These are phyloP conservation scores for Scutellaria baicalensis DNA, from an alignment of 257 asterid genomes.

Conservation along the genomic window DNA sequence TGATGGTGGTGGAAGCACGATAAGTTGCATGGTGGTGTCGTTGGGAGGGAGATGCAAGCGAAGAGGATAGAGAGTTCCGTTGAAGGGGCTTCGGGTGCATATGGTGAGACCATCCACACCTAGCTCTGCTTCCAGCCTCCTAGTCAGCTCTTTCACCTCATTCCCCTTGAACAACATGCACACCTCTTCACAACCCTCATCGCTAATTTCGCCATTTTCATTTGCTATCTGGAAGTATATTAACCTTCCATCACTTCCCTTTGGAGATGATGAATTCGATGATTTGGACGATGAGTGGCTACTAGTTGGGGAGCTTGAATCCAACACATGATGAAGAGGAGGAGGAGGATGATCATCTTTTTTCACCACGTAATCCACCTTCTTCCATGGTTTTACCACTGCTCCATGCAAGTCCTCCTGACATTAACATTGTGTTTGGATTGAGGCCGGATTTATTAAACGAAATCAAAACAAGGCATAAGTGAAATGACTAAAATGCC, in stretches of 20 bases:
- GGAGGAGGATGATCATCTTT: conserved; percentile 48
- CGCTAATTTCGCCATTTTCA: conserved; percentile 63
- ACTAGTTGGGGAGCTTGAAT: conserved; percentile 45
- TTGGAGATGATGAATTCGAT: conserved; percentile 73
- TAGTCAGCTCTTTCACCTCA: conserved; percentile 46
- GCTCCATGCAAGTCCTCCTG: too few species aligned
- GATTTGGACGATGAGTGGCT: conserved; percentile 52
- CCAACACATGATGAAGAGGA: too few species aligned
- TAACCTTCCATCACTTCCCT: conserved; percentile 55
- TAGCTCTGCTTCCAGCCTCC: conserved; percentile 52
- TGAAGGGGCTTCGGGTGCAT: conserved; percentile 65
- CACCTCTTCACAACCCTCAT: conserved; percentile 56
- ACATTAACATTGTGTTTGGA: too few species aligned
- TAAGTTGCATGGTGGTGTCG: conserved; percentile 57
- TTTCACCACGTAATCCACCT: conserved; percentile 43
- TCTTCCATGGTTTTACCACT: too few species aligned
- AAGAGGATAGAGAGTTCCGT: conserved; percentile 90
- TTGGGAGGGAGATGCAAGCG: conserved; percentile 95
- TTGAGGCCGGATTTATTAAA: too few species aligned
- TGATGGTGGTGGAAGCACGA: conserved; percentile 60
- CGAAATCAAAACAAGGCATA: too few species aligned
- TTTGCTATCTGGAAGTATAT: conserved; percentile 52
- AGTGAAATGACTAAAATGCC: too few species aligned
- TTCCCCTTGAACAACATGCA: conserved; percentile 59
- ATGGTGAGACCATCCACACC: conserved; percentile 61